These are phyloP conservation scores for Asterophora lycoperdoides DNA, from an alignment of 768 basidiomycete species.

Conservation along the genomic window DNA sequence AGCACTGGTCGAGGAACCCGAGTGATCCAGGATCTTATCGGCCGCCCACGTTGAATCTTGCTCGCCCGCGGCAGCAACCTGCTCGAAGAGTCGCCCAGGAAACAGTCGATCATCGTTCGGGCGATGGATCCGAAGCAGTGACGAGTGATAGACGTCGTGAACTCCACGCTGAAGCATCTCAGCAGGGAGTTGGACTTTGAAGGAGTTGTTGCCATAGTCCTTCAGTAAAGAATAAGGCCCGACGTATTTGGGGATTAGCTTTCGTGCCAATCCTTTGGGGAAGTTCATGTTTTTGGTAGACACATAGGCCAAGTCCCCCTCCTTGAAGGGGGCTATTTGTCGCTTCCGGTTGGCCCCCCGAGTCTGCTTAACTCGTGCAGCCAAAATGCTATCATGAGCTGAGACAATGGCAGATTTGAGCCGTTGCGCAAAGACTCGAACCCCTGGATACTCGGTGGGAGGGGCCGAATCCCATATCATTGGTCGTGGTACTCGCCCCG, in stretches of 20 bases:
- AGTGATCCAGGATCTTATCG: conserved; percentile 1
- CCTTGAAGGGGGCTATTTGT: not conserved
- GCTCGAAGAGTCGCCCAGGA: conserved; percentile 13
- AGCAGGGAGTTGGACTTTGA: conserved; percentile 20
- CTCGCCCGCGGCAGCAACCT: not conserved
- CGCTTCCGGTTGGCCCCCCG: conserved; percentile 18
- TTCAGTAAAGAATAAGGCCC: not conserved
- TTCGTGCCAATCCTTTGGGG: not conserved
- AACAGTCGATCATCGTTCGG: conserved; percentile 27
- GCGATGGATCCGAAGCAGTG: conserved; percentile 18
- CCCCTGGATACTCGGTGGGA: conserved; percentile 18
- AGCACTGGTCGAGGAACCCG: not conserved
- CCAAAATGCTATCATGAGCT: conserved; percentile 30
- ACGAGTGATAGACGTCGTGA: conserved; percentile 21
- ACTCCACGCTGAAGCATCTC: not conserved
- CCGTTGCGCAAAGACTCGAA: conserved; percentile 20
- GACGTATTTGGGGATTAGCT: not conserved
- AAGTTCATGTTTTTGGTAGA: conserved; percentile 6
- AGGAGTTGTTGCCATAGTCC: not conserved
- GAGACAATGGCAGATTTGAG: conserved; percentile 16
- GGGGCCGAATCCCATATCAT: conserved; percentile 16
- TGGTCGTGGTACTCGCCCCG: conserved; percentile 15
- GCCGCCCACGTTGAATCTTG: not conserved
- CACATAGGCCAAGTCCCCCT: not conserved
- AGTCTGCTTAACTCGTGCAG: conserved; percentile 16